Conservation (phyloP, 768 basidiomycete genomes). For the Tylopilus sp. region DNA sequence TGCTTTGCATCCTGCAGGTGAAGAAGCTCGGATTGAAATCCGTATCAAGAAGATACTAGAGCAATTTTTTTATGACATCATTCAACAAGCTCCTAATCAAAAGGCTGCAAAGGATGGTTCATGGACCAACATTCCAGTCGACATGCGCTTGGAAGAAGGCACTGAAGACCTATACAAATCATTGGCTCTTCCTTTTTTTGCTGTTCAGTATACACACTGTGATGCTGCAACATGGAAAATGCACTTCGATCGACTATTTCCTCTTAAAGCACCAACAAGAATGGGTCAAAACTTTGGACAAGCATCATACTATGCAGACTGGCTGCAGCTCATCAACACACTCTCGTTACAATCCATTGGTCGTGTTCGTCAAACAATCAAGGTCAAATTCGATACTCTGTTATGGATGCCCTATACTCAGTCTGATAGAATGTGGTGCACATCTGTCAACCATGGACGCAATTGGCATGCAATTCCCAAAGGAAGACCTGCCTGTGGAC, state of each 20-base stretch:
- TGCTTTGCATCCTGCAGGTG: neutral
- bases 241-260: neutral
- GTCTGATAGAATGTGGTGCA: neutral
- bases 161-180: neutral
- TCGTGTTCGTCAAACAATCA: neutral
- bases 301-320: neutral
- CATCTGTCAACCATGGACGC: neutral
- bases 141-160: neutral
- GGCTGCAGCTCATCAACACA: neutral
- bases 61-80: neutral
- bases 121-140: constrained; percentile 1
- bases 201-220: neutral
- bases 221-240: neutral
- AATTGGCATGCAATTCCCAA: neutral
- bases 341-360: neutral
- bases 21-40: neutral
- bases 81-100: neutral
- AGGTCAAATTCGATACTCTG: neutral
- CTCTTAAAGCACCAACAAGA: neutral
- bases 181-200: constrained; percentile 1
- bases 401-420: neutral
- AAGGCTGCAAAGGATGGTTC: neutral
- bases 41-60: neutral
- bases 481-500: neutral
- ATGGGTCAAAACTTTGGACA: neutral